These are phyloP conservation scores for Gastrolobium villosum DNA, from an alignment of 306 rosid species.

Conservation along the genomic window DNA sequence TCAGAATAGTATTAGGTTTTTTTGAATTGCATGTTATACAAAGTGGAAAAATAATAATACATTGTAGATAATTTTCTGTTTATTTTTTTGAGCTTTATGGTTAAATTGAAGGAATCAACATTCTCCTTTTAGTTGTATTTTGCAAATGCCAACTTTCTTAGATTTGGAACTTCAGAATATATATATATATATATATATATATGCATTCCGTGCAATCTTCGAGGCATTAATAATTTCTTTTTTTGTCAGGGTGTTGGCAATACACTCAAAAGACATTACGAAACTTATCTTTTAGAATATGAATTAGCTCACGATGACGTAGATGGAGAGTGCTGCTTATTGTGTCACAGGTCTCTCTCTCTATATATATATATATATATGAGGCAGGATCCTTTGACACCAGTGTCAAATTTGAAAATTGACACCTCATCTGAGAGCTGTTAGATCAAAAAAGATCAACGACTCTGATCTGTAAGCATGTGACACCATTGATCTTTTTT, in stretches of 20 bases:
- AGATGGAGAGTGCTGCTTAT: conserved; percentile 97
- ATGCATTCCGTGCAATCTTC: conserved; percentile 16
- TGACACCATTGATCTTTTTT: too few relatives aligned
- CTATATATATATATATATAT: too few relatives aligned
- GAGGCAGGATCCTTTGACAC: too few relatives aligned
- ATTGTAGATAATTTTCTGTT: neutral
- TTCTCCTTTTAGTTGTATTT: conserved; percentile 9
- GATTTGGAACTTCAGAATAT: neutral
- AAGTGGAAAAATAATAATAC: conserved; percentile 13
- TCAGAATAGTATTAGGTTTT: neutral
- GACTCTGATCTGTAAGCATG: too few relatives aligned
- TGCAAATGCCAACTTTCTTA: conserved; percentile 10
- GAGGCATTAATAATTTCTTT: conserved; percentile 40
- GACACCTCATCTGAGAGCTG: too few relatives aligned
- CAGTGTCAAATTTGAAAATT: too few relatives aligned
- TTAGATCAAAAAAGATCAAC: too few relatives aligned
- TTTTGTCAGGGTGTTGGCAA: conserved; percentile 93
- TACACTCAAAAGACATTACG: conserved; percentile 93
- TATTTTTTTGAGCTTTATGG: conserved; percentile 20
- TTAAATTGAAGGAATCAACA: conserved; percentile 14
- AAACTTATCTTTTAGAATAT: conserved; percentile 92
- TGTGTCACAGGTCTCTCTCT: conserved; percentile 58
- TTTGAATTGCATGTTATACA: conserved; percentile 9
- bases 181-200: conserved; percentile 3
- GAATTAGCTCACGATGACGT: conserved; percentile 97